Evolutionary conservation across 2,329 filamentous ascomycete genomes (phyloP).

Genomic region (Aspergillus cejpii): DNA sequence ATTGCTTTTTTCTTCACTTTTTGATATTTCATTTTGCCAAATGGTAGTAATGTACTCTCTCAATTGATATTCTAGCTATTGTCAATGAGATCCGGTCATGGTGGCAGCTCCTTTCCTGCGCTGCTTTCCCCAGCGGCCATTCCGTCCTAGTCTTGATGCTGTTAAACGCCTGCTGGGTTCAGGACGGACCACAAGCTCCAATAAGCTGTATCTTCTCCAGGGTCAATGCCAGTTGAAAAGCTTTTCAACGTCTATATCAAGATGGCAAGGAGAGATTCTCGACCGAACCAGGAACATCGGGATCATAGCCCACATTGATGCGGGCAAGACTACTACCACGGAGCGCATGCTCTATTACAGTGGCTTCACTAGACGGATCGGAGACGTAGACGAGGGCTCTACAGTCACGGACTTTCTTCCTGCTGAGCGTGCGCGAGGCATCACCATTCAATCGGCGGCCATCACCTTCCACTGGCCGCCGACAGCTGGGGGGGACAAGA

Average conservation of each 20-base stretch:
- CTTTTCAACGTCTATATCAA: slow-evolving; percentile 26
- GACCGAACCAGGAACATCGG: slow-evolving; percentile 84
- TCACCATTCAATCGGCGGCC: slow-evolving; percentile 95
- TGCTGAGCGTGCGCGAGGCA: slow-evolving; percentile 82
- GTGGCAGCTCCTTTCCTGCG: slow-evolving; percentile 28
- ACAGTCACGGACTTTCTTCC: slow-evolving; percentile 96
- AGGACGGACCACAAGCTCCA: not conserved
- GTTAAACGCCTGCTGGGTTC: slow-evolving; percentile 4
- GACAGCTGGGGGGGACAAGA: slow-evolving; percentile 13
- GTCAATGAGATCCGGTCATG: slow-evolving; percentile 18
- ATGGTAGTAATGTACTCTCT: not conserved
- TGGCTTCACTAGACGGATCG: slow-evolving; percentile 78
- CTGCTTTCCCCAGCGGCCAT: slow-evolving; percentile 20
- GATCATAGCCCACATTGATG: slow-evolving; percentile 98
- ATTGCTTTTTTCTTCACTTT: not conserved
- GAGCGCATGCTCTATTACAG: slow-evolving; percentile 99
- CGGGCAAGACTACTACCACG: slow-evolving; percentile 95
- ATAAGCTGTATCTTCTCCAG: not conserved
- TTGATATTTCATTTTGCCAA: not conserved
- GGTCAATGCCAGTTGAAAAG: slow-evolving; percentile 6
- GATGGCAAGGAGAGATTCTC: slow-evolving; percentile 32
- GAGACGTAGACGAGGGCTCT: slow-evolving; percentile 93
- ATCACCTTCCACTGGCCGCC: slow-evolving; percentile 93
- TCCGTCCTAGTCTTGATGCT: slow-evolving; percentile 4
- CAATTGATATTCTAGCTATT: not conserved